Conservation (phyloP, 2,329 filamentous ascomycete species). For the Calonectria crousiana region DNA sequence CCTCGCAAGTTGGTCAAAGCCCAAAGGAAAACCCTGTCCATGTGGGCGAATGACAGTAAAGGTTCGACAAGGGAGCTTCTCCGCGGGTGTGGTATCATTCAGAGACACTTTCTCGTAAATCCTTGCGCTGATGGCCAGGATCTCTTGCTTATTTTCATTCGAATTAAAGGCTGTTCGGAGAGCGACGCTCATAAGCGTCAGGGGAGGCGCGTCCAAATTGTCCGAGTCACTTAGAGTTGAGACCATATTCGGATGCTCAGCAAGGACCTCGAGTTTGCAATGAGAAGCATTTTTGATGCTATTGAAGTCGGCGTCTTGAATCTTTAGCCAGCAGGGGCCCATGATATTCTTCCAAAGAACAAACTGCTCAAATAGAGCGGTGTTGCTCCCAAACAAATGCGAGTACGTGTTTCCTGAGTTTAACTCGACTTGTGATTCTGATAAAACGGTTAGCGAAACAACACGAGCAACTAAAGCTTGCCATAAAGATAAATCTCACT, state of each 20-base stretch:
- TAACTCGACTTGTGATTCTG: slow-evolving; percentile 77
- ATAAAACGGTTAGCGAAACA: slow-evolving; percentile 31
- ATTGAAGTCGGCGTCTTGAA: slow-evolving; percentile 86
- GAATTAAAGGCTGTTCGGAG: slow-evolving; percentile 89
- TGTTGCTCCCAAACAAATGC: slow-evolving; percentile 93
- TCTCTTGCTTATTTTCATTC: slow-evolving; percentile 96
- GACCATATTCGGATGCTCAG: slow-evolving; percentile 82
- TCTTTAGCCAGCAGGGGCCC: slow-evolving; percentile 97
- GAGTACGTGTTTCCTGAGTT: slow-evolving; percentile 91
- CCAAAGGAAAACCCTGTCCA: slow-evolving; percentile 81
- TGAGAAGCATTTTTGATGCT: slow-evolving; percentile 93
- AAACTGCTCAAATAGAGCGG: slow-evolving; percentile 95
- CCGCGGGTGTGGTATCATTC: slow-evolving; percentile 87
- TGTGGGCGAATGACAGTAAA: slow-evolving; percentile 92
- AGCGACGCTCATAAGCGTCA: slow-evolving; percentile 96
- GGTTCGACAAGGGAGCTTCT: slow-evolving; percentile 88
- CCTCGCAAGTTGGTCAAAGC: slow-evolving; percentile 83
- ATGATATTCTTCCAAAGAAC: slow-evolving; percentile 99
- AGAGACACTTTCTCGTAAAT: slow-evolving; percentile 93
- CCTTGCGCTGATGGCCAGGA: slow-evolving; percentile 89
- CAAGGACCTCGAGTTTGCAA: slow-evolving; percentile 93
- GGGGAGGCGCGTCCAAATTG: slow-evolving; percentile 82
- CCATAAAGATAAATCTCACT: slow-evolving; percentile 59
- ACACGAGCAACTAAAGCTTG: background rate
- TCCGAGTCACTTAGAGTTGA: slow-evolving; percentile 81